Evolutionary conservation across 371 early-diverging fungal species (phyloP).

Genomic region (Syncephalastrum sp.): DNA sequence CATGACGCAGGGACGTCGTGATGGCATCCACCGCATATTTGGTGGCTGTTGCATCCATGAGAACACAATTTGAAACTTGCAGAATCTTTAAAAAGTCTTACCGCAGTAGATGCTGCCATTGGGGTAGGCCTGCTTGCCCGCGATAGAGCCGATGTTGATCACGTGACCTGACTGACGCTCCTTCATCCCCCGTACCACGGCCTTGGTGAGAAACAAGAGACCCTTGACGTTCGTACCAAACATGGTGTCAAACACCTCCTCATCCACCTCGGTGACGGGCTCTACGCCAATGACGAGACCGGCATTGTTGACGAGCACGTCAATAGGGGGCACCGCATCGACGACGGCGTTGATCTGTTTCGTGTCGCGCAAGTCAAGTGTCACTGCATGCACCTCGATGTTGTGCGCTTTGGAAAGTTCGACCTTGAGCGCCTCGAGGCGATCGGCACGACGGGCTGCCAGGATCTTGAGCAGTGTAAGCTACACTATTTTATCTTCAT

Average conservation of each 20-base stretch:
- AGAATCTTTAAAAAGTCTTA: slow-evolving; percentile 12
- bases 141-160: slow-evolving; percentile 87
- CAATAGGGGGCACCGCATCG: slow-evolving; percentile 62
- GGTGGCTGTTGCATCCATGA: slow-evolving; percentile 52
- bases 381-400: slow-evolving; percentile 58
- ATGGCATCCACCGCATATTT: slow-evolving; percentile 92
- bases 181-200: slow-evolving; percentile 84
- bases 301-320: slow-evolving; percentile 78
- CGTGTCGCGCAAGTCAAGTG: slow-evolving; percentile 75
- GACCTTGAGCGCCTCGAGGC: slow-evolving; percentile 57
- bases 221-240: slow-evolving; percentile 93
- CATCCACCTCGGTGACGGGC: slow-evolving; percentile 60
- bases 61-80: not conserved
- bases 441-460: slow-evolving; percentile 78
- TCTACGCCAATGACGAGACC: slow-evolving; percentile 84
- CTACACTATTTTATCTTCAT: slow-evolving; percentile 1
- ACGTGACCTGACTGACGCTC: slow-evolving; percentile 74
- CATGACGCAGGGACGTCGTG: slow-evolving; percentile 72
- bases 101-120: slow-evolving; percentile 86
- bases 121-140: slow-evolving; percentile 71
- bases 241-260: slow-evolving; percentile 75
- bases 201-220: slow-evolving; percentile 76
- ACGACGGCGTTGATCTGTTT: slow-evolving; percentile 59
- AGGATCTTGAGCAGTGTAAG: slow-evolving; percentile 50
- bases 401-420: slow-evolving; percentile 47